phyloP scores from a whole-genome alignment of 768 basidiomycete species.

The Hericium coralloides region DNA sequence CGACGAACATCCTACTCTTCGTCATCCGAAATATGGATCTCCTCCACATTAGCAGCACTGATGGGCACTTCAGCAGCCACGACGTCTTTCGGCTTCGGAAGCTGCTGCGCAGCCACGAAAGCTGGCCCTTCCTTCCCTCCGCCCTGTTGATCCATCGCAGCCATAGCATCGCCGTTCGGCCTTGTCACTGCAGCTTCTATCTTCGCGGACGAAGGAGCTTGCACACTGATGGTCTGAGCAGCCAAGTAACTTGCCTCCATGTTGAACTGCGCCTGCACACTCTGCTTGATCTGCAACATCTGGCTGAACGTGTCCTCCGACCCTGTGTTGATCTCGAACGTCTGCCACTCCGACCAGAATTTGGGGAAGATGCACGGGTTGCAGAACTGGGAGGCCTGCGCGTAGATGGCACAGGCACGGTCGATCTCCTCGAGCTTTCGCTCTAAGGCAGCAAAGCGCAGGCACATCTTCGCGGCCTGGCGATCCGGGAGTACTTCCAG shows the following conservation, averaged over 20 bases:
- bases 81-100: conserved; percentile 34
- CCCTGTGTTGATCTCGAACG: conserved; percentile 96
- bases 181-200: conserved; percentile 28
- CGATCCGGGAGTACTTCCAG: conserved; percentile 87
- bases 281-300: conserved; percentile 92
- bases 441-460: conserved; percentile 92
- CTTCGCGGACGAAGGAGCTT: conserved; percentile 40
- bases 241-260: conserved; percentile 92
- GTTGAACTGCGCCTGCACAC: conserved; percentile 98
- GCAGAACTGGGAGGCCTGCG: conserved; percentile 97
- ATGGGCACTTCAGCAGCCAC: conserved; percentile 23
- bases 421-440: conserved; percentile 99
- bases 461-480: conserved; percentile 96
- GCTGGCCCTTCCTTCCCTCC: conserved; percentile 45
- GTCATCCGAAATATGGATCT: conserved; percentile 85
- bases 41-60: conserved; percentile 53
- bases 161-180: conserved; percentile 64
- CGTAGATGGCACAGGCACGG: conserved; percentile 91
- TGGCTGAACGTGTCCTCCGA: conserved; percentile 97
- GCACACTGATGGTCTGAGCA: conserved; percentile 76
- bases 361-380: conserved; percentile 86
- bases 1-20: conserved; percentile 37
- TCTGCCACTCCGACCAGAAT: conserved; percentile 97
- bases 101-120: conserved; percentile 68
- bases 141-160: conserved; percentile 63